Base-by-base conservation (phyloP, 768 basidiomycete genomes). In the Butyriboletus loyo region DNA sequence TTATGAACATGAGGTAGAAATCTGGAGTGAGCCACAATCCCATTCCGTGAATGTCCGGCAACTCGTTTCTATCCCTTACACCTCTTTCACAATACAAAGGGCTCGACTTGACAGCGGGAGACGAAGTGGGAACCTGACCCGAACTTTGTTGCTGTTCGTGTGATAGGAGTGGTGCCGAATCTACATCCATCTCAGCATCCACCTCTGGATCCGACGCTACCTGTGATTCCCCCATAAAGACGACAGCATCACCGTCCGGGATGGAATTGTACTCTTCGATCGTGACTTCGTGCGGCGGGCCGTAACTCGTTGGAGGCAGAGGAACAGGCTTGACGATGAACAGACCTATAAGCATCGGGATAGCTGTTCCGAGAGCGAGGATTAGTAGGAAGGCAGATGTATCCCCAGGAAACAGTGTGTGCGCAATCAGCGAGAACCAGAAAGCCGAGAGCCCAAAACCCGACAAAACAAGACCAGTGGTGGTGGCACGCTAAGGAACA, bases 371-470 rank as follows among this genome's bases (percentile, higher is more conserved):
- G 3, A 92, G 56, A 0, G 86, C 80, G 6, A 97, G 81, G 5
- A 92, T 70, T 0, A 87, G 75, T 1, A 98, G 70, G 61, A 96
- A 87, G 1, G 83, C 78, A 1, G 86, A 87, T 0, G 88, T 89
- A 60, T 93, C 78, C 0, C 89, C 92, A 0, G 88, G 84, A 61
- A 84, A 95, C 38, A 85, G 66, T 0, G 80, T 62, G 50, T 86
- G 85, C 0, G 91, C 84, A 34, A 95, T 71, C 1, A 84, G 78
- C 13, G 90, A 89, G 71, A 95, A 97, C 56, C 89, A 75, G 75
- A 96, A 96, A 0, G 94, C 94, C 0, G 91, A 93, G 15, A 98
- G 81, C 0, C 94, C 93, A 56, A 91, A 93, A 30, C 91, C 93
- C 0, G 91, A 90, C 19, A 93, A 70, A 31, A 94, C 92, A 9